These are phyloP conservation scores for Dictyostelium capitatum DNA, from an alignment of 78 protist genomes.

Conservation along the genomic window DNA sequence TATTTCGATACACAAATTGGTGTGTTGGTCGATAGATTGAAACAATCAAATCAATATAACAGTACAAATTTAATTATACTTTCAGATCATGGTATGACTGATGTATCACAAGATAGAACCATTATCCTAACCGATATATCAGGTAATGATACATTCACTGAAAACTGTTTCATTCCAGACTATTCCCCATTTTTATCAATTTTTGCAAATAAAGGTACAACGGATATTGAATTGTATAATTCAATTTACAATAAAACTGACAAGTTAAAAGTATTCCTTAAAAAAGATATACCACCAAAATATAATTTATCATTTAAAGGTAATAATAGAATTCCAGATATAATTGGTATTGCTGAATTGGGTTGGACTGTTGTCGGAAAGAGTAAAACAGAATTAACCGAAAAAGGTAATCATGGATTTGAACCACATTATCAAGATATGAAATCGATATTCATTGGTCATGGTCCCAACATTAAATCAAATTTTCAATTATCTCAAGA, in stretches of 20 bases:
- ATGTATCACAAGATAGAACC: neutral
- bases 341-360: constrained; percentile 21
- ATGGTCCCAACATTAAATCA: constrained; percentile 53
- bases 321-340: constrained; percentile 34
- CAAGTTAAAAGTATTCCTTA: neutral
- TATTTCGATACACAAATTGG: constrained; percentile 22
- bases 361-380: neutral
- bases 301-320: neutral
- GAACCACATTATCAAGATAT: neutral
- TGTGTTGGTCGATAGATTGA: neutral
- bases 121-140: neutral
- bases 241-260: too few species aligned
- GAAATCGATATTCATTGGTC: constrained; percentile 26
- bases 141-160: neutral
- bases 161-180: neutral
- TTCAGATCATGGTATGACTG: constrained; percentile 68
- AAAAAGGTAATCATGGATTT: constrained; percentile 47
- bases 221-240: too few species aligned
- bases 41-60: neutral
- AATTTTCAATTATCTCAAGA: neutral
- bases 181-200: constrained; percentile 7
- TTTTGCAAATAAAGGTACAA: neutral
- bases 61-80: constrained; percentile 35
- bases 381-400: neutral
- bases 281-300: neutral